Evolutionary conservation across 352 stramenopile species (phyloP).

Genomic region (Globisporangium barbulae): DNA sequence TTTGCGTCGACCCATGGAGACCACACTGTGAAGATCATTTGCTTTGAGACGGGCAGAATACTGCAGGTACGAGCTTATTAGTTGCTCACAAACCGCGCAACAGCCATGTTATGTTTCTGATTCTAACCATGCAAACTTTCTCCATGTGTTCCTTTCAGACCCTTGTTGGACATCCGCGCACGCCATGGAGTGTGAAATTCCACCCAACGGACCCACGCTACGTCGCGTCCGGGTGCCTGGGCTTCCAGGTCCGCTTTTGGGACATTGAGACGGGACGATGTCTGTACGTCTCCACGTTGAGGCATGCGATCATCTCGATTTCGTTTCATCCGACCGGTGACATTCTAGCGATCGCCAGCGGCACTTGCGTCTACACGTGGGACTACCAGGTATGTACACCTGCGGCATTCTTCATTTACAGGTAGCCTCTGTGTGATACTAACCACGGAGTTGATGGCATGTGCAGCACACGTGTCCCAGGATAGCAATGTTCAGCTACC

Average conservation of each 20-base stretch:
- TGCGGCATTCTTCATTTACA: constrained; percentile 26
- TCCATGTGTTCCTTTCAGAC: constrained; percentile 36
- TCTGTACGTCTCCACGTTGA: constrained; percentile 92
- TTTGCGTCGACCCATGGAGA: constrained; percentile 98
- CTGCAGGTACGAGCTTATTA: constrained; percentile 54
- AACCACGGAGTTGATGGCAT: background rate
- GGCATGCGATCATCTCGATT: constrained; percentile 95
- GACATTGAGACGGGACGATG: constrained; percentile 88
- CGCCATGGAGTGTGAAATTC: constrained; percentile 98
- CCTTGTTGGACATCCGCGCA: constrained; percentile 79
- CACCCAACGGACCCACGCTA: constrained; percentile 93
- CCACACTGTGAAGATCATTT: constrained; percentile 98
- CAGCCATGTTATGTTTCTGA: background rate
- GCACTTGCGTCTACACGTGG: constrained; percentile 95
- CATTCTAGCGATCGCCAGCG: constrained; percentile 94
- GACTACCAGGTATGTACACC: constrained; percentile 84
- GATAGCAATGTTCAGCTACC: constrained; percentile 88
- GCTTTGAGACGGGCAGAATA: constrained; percentile 84
- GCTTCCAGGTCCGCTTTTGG: constrained; percentile 93
- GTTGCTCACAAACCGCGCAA: background rate
- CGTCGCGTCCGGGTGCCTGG: constrained; percentile 96
- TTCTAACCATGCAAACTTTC: background rate
- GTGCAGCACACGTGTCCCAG: constrained; percentile 70
- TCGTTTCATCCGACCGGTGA: constrained; percentile 95
- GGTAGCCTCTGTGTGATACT: background rate